Conservation (phyloP, 176 grass and related monocot genomes). For the Themeda triandra region DNA sequence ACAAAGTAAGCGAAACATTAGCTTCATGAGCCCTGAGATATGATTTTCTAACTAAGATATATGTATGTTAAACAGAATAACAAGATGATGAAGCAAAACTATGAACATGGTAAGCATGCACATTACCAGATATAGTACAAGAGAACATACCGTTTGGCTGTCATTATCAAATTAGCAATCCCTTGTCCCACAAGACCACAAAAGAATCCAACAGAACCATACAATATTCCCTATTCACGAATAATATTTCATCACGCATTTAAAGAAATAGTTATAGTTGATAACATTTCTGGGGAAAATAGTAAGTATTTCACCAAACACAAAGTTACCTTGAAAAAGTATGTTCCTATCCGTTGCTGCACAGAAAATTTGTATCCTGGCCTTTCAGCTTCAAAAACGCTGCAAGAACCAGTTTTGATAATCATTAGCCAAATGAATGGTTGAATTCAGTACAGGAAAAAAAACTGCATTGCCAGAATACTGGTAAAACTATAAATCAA, state of each 20-base stretch:
- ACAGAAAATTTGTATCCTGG: conserved; percentile 79
- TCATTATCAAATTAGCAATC: conserved; percentile 99
- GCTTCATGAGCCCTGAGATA: not conserved
- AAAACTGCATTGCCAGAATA: not conserved
- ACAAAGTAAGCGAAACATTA: not conserved
- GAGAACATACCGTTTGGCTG: conserved; percentile 61
- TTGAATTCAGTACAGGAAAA: conserved; percentile 13
- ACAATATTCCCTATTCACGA: conserved; percentile 69
- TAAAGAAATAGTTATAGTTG: not conserved
- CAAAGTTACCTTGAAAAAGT: conserved; percentile 82
- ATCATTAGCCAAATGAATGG: not conserved
- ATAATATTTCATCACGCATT: conserved; percentile 16
- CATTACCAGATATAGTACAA: not conserved
- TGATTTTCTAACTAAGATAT: not conserved
- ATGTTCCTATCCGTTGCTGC: conserved; percentile 80
- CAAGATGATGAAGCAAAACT: not conserved
- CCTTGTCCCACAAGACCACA: conserved; percentile 92
- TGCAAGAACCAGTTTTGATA: conserved; percentile 36
- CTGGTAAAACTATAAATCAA: not conserved
- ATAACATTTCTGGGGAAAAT: not conserved
- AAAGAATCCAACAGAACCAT: conserved; percentile 79
- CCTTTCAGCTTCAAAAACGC: conserved; percentile 96
- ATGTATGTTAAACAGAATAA: not conserved
- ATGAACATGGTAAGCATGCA: not conserved
- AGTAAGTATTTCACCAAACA: not conserved